Evolutionary conservation across 768 basidiomycete species (phyloP), one percentile per base, ranked within the genome.

Genomic region (Tricholoma matsutake): DNA sequence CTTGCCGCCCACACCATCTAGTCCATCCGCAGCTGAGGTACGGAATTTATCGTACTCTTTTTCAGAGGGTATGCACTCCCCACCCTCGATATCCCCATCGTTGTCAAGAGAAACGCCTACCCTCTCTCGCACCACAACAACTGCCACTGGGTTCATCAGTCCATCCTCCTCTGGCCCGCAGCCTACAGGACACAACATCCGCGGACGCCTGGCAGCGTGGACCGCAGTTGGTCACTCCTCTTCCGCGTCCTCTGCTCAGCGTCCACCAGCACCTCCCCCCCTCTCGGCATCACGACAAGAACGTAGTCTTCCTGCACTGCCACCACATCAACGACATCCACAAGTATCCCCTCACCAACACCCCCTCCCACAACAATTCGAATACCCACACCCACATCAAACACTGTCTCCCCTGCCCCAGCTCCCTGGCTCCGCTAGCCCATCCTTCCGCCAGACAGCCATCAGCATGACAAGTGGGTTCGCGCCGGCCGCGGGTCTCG

Each of bases 401-500:
- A 60, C 41, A 31, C 61, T 57, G 34, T 58, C 56, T 14, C 47
- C 57, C 6, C 43, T 45, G 6, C 47, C 52, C 18, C 4, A 35
- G 43, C 37, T 18, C 61, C 57, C n/a, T 58, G 47, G 16, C 43
- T 57, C 8, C 71, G 60, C 62, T 71, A 65, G 68, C 74, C 60
- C 56, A 3, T 74, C 77, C 28, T 74, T 82, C 62, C 70, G 87
- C 20, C 87, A 85, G 67, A 85, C 87, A n/a, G 83, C 90, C 16
- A 81, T 91, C 63, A 91, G 89, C 66, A 86, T 92, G 76, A 83
- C 87, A 2, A 81, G 79, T 39, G 81, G 85, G 43, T 79, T 90
- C 53, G 85, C 86, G 2, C 88, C 89, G 28, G 87, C 86, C 20
- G 88, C 88, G 16, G 89, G 89, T 8, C 79, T 90, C 8, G 91